Percentiles rank a stretch among this genome's conserved stretches.
Evolutionary conservation across 2,329 filamentous ascomycete species (phyloP).

Genomic region (Ophiostoma sp.): DNA sequence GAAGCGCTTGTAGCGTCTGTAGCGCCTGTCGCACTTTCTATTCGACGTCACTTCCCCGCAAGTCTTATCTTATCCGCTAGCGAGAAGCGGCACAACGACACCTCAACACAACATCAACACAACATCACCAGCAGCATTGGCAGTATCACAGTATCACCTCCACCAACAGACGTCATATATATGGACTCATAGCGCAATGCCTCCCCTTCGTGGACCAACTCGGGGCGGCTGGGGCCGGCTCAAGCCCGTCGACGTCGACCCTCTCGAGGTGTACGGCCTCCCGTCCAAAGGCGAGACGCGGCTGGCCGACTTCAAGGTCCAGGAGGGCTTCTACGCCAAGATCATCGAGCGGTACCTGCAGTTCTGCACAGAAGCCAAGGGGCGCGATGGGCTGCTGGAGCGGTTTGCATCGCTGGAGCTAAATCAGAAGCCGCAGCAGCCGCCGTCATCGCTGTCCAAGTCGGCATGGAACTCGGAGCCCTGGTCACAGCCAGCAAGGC

Average conservation of each 20-base stretch:
- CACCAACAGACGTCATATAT: not conserved
- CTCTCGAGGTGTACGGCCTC: conserved; percentile 74
- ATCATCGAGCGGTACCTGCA: conserved; percentile 86
- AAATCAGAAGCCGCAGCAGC: not conserved
- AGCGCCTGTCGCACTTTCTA: not conserved
- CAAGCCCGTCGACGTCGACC: conserved; percentile 68
- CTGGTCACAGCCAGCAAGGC: not conserved
- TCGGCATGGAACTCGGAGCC: not conserved
- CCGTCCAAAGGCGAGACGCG: conserved; percentile 87
- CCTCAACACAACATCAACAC: not conserved
- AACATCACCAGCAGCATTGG: not conserved
- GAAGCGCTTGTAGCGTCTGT: not conserved
- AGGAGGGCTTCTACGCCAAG: conserved; percentile 80
- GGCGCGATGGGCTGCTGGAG: conserved; percentile 65
- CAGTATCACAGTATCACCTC: not conserved
- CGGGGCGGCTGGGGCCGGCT: conserved; percentile 61
- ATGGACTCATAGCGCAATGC: conserved; percentile 26
- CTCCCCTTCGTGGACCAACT: conserved; percentile 38
- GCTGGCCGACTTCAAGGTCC: conserved; percentile 70
- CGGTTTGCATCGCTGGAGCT: conserved; percentile 64
- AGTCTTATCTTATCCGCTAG: conserved; percentile 7
- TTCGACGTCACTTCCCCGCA: conserved; percentile 14
- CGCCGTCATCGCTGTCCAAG: not conserved
- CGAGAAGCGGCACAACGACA: conserved; percentile 3
- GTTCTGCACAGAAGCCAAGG: conserved; percentile 72